Evolutionary conservation across 805 yeast genomes (phyloP), one percentile per base, ranked within the genome.

Genomic region (Spathaspora gorwiae): DNA sequence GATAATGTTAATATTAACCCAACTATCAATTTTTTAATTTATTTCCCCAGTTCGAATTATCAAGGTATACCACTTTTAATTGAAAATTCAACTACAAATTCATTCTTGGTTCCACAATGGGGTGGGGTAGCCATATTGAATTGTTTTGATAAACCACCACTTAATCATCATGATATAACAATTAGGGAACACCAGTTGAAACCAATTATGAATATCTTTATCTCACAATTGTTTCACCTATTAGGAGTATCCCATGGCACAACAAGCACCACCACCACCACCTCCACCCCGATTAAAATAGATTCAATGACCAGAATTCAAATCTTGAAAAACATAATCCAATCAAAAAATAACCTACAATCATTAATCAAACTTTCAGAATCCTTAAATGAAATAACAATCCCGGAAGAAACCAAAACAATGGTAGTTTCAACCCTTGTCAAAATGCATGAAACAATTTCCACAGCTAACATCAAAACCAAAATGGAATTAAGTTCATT

Each of bases 101-200:
- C 83, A 44, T 90, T 84, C 57, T 62, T 86, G 39, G 79, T 92
- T 19, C 95, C 97, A 7, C 95, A 87, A 64, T 90, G 96, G 87
- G 95, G 94, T 9, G 96, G 97, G 50, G 78, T 87, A 46, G 62
- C 68, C 56, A 68, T 84, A 51, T 57, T 67, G 60, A 73, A 83
- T 56, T 59, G 65, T 32, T 47, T 62, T n/a, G 46, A 61, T 35
- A 65, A 66, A 12, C 40, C 51, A 3, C 31, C 33, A 5, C 52
- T 60, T 55, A 47, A 46, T 29, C 9, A 29, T 9, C 26, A 44
- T 4, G 40, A 46, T 7, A 49, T 61, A 36, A 51, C 53, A 2
- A 52, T 83, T n/a, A 53, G 64, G 2, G 61, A 64, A 32, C 64
- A 58, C 1, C 83, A 78, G 31, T 67, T 90, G 44, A 55, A 65